phyloP scores from a whole-genome alignment of 768 basidiomycete species.

The Candolleomyces eurysporus region DNA sequence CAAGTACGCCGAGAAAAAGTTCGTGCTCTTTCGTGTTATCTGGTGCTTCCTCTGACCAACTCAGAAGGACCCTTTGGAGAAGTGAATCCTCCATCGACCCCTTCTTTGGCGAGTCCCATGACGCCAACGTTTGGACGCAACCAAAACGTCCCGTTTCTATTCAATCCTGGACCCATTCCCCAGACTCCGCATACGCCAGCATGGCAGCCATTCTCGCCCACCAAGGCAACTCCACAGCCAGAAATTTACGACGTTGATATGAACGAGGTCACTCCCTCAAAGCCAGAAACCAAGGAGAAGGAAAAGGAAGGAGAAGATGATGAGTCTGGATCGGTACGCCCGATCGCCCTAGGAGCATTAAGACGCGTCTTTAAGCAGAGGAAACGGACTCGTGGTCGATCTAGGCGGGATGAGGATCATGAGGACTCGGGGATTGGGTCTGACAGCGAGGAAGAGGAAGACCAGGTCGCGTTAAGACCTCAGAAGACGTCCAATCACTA shows the following conservation, averaged over 20 bases:
- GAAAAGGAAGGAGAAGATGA: constrained; percentile 37
- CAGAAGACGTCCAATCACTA: constrained; percentile 75
- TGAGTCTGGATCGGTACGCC: constrained; percentile 10
- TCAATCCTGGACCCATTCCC: constrained; percentile 39
- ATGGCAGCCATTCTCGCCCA: constrained; percentile 66
- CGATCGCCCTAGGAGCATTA: constrained; percentile 63
- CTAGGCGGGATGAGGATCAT: constrained; percentile 26
- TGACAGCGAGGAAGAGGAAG: constrained; percentile 48
- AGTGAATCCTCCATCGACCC: constrained; percentile 43
- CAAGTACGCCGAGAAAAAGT: constrained; percentile 70
- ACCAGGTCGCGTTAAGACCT: constrained; percentile 36
- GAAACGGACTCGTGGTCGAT: constrained; percentile 40
- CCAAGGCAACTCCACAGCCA: constrained; percentile 53
- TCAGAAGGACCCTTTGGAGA: constrained; percentile 39
- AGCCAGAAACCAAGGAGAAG: constrained; percentile 28
- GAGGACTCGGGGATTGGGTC: constrained; percentile 40
- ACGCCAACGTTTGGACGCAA: constrained; percentile 63
- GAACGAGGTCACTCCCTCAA: constrained; percentile 66
- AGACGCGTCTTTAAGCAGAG: constrained; percentile 65
- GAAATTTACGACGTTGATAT: constrained; percentile 74
- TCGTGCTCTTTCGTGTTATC: constrained; percentile 22
- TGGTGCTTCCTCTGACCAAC: not conserved
- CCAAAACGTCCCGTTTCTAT: constrained; percentile 71
- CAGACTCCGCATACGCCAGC: constrained; percentile 53
- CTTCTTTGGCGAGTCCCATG: constrained; percentile 25